A percentile compares a stretch with the other conserved stretches of the same genome.
phyloP scores from a whole-genome alignment of 2,329 filamentous ascomycete genomes.

The Camillea tinctor region DNA sequence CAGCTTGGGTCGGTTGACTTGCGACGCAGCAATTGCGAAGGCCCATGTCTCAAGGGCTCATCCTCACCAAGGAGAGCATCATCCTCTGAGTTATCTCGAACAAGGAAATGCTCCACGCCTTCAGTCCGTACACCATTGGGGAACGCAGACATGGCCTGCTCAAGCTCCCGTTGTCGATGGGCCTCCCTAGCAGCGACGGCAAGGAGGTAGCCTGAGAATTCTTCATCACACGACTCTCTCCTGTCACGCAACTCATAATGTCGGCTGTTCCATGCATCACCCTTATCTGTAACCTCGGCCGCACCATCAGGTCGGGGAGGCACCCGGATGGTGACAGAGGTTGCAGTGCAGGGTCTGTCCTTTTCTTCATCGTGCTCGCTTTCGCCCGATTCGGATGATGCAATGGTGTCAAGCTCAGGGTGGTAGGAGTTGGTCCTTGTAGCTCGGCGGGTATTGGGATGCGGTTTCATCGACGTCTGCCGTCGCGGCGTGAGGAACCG shows the following conservation, averaged over 20 bases:
- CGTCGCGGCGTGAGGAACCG: conserved; percentile 38
- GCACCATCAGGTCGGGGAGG: background rate
- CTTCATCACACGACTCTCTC: conserved; percentile 72
- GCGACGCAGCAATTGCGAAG: conserved; percentile 44
- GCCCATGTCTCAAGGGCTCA: conserved; percentile 37
- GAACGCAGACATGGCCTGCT: conserved; percentile 73
- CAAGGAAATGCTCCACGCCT: conserved; percentile 69
- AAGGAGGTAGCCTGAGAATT: conserved; percentile 73
- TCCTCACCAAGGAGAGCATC: conserved; percentile 43
- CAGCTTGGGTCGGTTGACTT: conserved; percentile 66
- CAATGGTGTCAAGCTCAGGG: conserved; percentile 42
- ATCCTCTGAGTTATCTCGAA: conserved; percentile 62
- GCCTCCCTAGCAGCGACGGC: conserved; percentile 77
- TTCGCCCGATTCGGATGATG: conserved; percentile 41
- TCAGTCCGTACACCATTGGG: conserved; percentile 68
- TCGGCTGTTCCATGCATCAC: conserved; percentile 29
- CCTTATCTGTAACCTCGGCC: conserved; percentile 8
- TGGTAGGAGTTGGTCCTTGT: conserved; percentile 41
- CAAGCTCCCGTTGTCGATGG: conserved; percentile 70
- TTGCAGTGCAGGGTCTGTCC: conserved; percentile 8
- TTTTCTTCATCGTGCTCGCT: conserved; percentile 24
- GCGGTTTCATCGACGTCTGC: conserved; percentile 40
- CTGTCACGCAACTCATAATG: conserved; percentile 44
- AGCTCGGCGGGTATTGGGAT: conserved; percentile 39
- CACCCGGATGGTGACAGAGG: background rate